These are phyloP conservation scores for Fusarium brachygibbosum DNA, from an alignment of 2,329 filamentous ascomycete species.

Conservation along the genomic window DNA sequence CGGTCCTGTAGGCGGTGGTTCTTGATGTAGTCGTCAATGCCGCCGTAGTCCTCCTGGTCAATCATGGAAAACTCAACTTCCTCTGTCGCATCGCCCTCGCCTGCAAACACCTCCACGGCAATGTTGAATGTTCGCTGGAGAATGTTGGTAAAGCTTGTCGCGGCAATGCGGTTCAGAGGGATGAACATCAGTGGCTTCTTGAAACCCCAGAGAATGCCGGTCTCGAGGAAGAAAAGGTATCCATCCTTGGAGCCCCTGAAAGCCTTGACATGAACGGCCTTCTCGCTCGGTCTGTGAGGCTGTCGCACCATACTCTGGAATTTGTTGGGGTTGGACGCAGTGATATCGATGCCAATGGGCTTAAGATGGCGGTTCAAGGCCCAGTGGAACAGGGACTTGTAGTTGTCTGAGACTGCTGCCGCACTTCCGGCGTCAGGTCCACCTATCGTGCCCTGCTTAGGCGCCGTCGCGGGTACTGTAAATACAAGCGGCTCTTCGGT, in stretches of 20 bases:
- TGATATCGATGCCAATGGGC: constrained; percentile 63
- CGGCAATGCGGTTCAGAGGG: constrained; percentile 70
- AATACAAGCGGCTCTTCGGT: constrained; percentile 72
- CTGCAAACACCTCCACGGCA: constrained; percentile 70
- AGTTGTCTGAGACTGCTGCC: constrained; percentile 69
- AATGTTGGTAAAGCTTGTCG: constrained; percentile 76
- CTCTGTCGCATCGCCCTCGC: constrained; percentile 63
- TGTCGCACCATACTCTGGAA: constrained; percentile 71
- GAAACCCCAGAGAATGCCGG: constrained; percentile 77
- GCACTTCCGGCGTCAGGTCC: constrained; percentile 66
- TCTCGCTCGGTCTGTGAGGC: constrained; percentile 70
- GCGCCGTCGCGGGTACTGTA: constrained; percentile 70
- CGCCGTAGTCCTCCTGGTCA: constrained; percentile 75
- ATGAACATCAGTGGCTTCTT: constrained; percentile 78
- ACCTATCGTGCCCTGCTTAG: constrained; percentile 70
- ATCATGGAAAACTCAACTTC: constrained; percentile 78
- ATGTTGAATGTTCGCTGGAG: constrained; percentile 78
- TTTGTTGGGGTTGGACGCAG: constrained; percentile 66
- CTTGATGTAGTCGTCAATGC: constrained; percentile 74
- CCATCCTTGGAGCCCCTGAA: constrained; percentile 78
- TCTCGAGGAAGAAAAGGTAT: constrained; percentile 75
- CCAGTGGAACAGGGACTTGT: constrained; percentile 72
- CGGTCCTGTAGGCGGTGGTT: constrained; percentile 73
- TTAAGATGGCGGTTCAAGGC: constrained; percentile 67
- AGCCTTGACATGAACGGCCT: constrained; percentile 74